phyloP scores from a whole-genome alignment of 768 basidiomycete genomes.

The Plicaturopsis crispa region DNA sequence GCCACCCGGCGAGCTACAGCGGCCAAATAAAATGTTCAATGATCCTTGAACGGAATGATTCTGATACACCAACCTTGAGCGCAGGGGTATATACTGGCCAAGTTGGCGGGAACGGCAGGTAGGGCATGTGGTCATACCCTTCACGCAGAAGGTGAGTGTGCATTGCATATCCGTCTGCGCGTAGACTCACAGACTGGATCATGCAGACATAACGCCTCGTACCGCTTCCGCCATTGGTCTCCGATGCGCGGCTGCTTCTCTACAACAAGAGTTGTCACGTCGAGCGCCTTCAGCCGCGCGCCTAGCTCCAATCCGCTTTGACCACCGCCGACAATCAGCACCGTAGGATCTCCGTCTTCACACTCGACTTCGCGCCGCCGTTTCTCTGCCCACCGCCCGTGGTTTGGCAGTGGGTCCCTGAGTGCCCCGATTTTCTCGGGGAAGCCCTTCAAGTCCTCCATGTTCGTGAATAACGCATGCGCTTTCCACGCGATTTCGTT shows the following conservation, averaged over 20 bases:
- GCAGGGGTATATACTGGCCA: conserved; percentile 58
- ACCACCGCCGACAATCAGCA: conserved; percentile 43
- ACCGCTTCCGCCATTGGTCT: conserved; percentile 60
- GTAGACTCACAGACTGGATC: conserved; percentile 58
- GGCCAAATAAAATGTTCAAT: neutral
- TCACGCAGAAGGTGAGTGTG: no score
- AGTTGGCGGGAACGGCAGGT: conserved; percentile 53
- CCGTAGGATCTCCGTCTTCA: conserved; percentile 36
- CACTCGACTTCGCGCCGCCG: conserved; percentile 20
- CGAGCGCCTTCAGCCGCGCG: conserved; percentile 50
- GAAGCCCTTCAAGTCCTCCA: conserved; percentile 41
- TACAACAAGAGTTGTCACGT: conserved; percentile 42
- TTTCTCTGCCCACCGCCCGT: conserved; percentile 16
- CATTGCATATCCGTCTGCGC: no score
- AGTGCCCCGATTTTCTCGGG: conserved; percentile 22
- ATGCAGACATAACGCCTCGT: conserved; percentile 60
- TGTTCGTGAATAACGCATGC: conserved; percentile 38
- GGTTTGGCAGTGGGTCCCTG: neutral
- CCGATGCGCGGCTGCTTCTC: conserved; percentile 57
- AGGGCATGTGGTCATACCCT: conserved; percentile 55
- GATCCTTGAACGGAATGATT: neutral
- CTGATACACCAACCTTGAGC: conserved; percentile 27
- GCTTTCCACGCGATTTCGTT: conserved; percentile 38
- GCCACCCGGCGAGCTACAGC: conserved; percentile 53
- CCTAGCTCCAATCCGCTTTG: conserved; percentile 51